Evolutionary conservation across 1,139 yeast species (phyloP).

Genomic region (Yamadazyma trypodendri): DNA sequence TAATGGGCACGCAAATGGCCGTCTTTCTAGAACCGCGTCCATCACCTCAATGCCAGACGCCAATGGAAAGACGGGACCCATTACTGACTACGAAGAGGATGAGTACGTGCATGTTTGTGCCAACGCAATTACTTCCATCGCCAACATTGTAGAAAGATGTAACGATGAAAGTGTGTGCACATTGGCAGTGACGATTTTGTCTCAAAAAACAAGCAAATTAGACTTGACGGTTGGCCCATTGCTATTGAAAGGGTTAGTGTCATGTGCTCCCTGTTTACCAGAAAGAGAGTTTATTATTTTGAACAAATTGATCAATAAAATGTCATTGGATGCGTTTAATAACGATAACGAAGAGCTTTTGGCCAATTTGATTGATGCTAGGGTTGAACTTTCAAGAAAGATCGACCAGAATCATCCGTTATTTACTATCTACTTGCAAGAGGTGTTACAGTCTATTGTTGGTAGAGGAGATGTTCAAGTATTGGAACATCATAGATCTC

Average conservation of each 20-base stretch:
- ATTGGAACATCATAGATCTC: constrained; percentile 79
- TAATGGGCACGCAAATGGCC: constrained; percentile 1
- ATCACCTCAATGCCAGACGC: constrained; percentile 7
- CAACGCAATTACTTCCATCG: constrained; percentile 72
- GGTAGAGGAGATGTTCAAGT: constrained; percentile 81
- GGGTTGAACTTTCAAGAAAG: constrained; percentile 51
- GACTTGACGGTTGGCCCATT: constrained; percentile 38
- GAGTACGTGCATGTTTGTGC: constrained; percentile 42
- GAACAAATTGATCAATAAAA: constrained; percentile 46
- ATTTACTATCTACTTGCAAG: constrained; percentile 60
- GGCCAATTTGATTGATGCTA: constrained; percentile 44
- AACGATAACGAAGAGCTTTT: constrained; percentile 32
- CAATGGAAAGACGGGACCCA: constrained; percentile 8
- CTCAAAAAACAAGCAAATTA: constrained; percentile 67
- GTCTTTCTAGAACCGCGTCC: constrained; percentile 11
- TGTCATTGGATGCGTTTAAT: constrained; percentile 34
- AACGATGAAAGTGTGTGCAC: constrained; percentile 77
- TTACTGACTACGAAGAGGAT: constrained; percentile 25
- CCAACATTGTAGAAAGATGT: constrained; percentile 66
- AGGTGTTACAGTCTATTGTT: constrained; percentile 64
- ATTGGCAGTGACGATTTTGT: constrained; percentile 75
- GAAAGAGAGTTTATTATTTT: constrained; percentile 59
- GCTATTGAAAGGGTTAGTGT: constrained; percentile 55
- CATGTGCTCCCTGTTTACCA: constrained; percentile 57
- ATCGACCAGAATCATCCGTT: constrained; percentile 43